Evolutionary conservation across 305 asterid genomes (phyloP).

Genomic region (Rubia peregrina): DNA sequence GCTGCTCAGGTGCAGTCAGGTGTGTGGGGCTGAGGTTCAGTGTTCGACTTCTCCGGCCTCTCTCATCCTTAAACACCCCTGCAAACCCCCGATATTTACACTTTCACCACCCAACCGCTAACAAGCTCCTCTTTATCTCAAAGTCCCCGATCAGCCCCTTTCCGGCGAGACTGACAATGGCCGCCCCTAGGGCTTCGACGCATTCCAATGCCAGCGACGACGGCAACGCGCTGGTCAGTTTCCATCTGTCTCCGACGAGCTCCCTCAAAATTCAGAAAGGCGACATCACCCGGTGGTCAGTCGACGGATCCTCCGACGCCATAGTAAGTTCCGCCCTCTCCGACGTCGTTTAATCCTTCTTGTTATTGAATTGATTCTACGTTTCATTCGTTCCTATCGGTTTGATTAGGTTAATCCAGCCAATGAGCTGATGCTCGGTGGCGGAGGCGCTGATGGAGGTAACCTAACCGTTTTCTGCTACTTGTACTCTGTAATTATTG

Average conservation of each 20-base stretch:
- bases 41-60: conserved; percentile 23
- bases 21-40: conserved; percentile 2
- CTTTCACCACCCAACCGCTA: conserved; percentile 8
- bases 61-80: conserved; percentile 23
- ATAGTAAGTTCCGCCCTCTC: conserved; percentile 35
- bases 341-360: background rate
- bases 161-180: conserved; percentile 19
- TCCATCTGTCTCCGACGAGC: conserved; percentile 46
- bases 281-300: conserved; percentile 79
- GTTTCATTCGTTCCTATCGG: conserved; percentile 6
- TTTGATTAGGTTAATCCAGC: conserved; percentile 81
- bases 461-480: conserved; percentile 7
- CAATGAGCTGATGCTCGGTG: conserved; percentile 86
- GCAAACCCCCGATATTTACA: conserved; percentile 19
- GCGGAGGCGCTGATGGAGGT: conserved; percentile 98
- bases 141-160: conserved; percentile 22
- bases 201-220: conserved; percentile 41
- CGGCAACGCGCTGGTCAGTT: conserved; percentile 23
- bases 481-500: background rate
- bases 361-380: background rate
- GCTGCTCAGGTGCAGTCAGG: conserved; percentile 11
- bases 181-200: conserved; percentile 31
- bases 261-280: conserved; percentile 62
- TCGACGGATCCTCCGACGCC: conserved; percentile 81
- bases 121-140: conserved; percentile 8